Conservation (phyloP, 2,329 filamentous ascomycete species). For the Fusarium torulosum region DNA sequence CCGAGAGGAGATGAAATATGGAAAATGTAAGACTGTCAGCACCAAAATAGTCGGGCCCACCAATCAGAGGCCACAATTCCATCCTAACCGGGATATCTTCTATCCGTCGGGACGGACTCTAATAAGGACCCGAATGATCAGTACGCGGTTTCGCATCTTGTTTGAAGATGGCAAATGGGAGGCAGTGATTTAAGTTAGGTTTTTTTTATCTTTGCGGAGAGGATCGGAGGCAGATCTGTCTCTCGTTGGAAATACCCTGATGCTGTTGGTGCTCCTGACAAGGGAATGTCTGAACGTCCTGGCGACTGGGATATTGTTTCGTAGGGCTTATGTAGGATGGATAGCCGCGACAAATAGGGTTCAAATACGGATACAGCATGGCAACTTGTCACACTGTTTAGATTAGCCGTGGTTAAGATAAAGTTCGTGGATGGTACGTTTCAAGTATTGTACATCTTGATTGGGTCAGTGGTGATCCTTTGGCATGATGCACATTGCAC, state of each 20-base stretch:
- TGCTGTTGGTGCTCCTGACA: too few relatives aligned
- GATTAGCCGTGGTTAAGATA: conserved; percentile 10
- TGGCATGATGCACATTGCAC: neutral
- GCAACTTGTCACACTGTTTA: neutral
- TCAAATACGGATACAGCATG: neutral
- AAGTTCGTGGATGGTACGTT: conserved; percentile 3
- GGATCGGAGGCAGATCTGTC: conserved; percentile 6
- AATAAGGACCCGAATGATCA: conserved; percentile 19
- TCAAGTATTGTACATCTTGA: neutral
- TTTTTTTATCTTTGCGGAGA: conserved; percentile 21
- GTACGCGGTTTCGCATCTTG: conserved; percentile 33
- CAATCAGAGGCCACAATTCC: conserved; percentile 11
- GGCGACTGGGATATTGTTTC: neutral
- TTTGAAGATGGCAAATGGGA: neutral
- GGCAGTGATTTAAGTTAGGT: conserved; percentile 1
- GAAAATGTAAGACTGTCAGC: conserved; percentile 8
- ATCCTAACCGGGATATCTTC: conserved; percentile 27
- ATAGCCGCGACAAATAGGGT: conserved; percentile 9
- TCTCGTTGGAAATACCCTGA: conserved; percentile 3
- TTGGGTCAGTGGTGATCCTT: neutral
- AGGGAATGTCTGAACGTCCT: neutral
- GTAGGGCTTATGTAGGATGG: neutral
- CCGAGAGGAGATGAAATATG: neutral
- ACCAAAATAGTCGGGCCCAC: neutral
- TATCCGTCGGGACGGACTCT: conserved; percentile 32